Evolutionary conservation across 2,329 filamentous ascomycete genomes (phyloP), one percentile per base, ranked within the genome.

Genomic region (Sporothrix curviconia): DNA sequence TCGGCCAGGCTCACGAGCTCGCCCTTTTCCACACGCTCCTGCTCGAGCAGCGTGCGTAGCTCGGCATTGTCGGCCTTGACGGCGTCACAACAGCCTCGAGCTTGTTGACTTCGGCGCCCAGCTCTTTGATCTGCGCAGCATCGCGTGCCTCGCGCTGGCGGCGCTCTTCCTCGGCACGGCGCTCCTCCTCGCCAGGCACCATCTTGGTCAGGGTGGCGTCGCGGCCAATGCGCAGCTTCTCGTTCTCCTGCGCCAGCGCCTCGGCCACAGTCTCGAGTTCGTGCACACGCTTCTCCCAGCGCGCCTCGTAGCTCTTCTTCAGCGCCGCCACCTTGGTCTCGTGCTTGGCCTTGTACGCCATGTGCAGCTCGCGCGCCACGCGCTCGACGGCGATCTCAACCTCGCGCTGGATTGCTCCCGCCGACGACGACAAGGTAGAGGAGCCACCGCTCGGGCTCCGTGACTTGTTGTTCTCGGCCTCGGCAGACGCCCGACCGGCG

Each of bases 291-390:
- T 95, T 95, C 72, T 95, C 90, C 82, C 90, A 94, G 56, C 92
- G 85, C 47, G 82, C 82, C 70, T 96, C 90, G 73, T 97, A 87
- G 61, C 82, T 86, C 73, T 86, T 86, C 74, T 87, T 97, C 63
- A 99, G 78, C 4, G 92, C 92, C 1, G 89, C 83, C 44, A 97
- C 92, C 76, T 99, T 99, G 61, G 86, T 90, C 75, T 97, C 92
- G 70, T 99, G 94, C 75, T 99, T 99, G 68, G 87, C 85, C 76
- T 96, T 97, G 80, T 99, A 99, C 11, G 96, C 80, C 0, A 86
- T 81, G 69, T 99, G 94, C 40, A 99, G 80, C 68, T 99, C 94
- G 30, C 90, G 83, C n/a, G 92, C 92, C 40, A 97, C 91, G 63
- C 92, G 90, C 72, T 96, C 90, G 22, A 92, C 87, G 1, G 88